Evolutionary conservation across 129 eudicot genomes (phyloP).

Genomic region (Centaurea solstitialis): DNA sequence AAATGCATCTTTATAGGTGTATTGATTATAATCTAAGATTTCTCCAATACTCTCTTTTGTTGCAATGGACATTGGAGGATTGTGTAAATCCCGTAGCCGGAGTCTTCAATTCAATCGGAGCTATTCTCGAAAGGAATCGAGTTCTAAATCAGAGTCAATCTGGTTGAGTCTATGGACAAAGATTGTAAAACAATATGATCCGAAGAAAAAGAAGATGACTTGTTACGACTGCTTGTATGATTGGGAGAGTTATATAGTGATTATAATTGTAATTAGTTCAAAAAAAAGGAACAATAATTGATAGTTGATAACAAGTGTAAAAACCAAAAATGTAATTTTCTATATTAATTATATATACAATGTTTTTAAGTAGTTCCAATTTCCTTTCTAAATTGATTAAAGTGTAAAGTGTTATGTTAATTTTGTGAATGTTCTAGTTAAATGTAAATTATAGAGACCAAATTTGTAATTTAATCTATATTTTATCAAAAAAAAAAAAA

Average conservation of each 20-base stretch:
- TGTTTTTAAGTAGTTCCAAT: too few relatives aligned
- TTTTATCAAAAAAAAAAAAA: too few relatives aligned
- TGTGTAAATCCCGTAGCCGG: slow-evolving; percentile 50
- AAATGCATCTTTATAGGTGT: slow-evolving; percentile 13
- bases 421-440: too few relatives aligned
- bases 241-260: slow-evolving; percentile 39
- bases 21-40: slow-evolving; percentile 4
- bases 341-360: too few relatives aligned
- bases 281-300: too few relatives aligned
- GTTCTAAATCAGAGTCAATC: slow-evolving; percentile 11
- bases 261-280: too few relatives aligned
- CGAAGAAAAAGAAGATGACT: slow-evolving; percentile 25
- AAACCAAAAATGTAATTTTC: too few relatives aligned
- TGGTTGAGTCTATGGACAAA: slow-evolving; percentile 62
- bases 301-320: too few relatives aligned
- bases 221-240: slow-evolving; percentile 47
- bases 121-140: background rate
- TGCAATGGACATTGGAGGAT: slow-evolving; percentile 43
- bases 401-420: too few relatives aligned
- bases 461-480: too few relatives aligned
- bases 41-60: background rate
- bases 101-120: slow-evolving; percentile 49
- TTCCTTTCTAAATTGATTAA: too few relatives aligned
- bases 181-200: slow-evolving; percentile 26
- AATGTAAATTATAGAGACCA: too few relatives aligned